phyloP scores from a whole-genome alignment of 208 protist species.

The Leptomonas pyrrhocoris region DNA sequence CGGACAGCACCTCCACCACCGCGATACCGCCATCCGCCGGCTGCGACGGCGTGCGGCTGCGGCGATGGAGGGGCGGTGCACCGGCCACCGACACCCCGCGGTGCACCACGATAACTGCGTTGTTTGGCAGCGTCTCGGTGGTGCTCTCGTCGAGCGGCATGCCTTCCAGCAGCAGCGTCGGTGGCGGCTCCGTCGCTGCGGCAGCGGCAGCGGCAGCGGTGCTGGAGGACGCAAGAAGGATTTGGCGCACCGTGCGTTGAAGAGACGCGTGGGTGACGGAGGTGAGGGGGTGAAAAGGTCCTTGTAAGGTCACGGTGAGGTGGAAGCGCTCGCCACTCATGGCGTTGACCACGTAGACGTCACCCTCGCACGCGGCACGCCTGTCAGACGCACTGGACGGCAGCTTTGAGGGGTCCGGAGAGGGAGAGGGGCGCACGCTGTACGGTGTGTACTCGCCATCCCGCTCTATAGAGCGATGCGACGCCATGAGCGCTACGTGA shows the following conservation, averaged over 20 bases:
- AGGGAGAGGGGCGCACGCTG: conserved; percentile 5
- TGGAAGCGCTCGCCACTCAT: conserved; percentile 22
- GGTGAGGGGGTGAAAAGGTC: conserved; percentile 16
- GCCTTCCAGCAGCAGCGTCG: conserved; percentile 26
- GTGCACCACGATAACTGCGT: conserved; percentile 27
- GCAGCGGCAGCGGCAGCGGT: background rate
- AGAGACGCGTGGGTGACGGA: conserved; percentile 24
- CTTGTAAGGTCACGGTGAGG: conserved; percentile 19
- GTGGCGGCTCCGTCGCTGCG: conserved; percentile 12
- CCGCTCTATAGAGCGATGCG: background rate
- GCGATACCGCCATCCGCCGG: conserved; percentile 9
- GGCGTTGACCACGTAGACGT: conserved; percentile 22
- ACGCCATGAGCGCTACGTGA: background rate
- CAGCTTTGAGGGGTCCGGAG: background rate
- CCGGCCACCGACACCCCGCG: background rate
- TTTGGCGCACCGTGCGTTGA: conserved; percentile 15
- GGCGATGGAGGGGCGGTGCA: background rate
- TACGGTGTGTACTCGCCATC: too few species aligned
- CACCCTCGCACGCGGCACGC: conserved; percentile 15
- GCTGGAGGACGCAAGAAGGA: conserved; percentile 10
- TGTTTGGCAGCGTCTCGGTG: conserved; percentile 18
- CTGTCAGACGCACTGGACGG: background rate
- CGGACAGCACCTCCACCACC: conserved; percentile 20
- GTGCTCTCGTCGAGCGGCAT: conserved; percentile 21
- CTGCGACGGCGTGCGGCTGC: conserved; percentile 17